Base-by-base conservation (phyloP, 1,139 yeast genomes). In the Sugiyamaella japonica region DNA sequence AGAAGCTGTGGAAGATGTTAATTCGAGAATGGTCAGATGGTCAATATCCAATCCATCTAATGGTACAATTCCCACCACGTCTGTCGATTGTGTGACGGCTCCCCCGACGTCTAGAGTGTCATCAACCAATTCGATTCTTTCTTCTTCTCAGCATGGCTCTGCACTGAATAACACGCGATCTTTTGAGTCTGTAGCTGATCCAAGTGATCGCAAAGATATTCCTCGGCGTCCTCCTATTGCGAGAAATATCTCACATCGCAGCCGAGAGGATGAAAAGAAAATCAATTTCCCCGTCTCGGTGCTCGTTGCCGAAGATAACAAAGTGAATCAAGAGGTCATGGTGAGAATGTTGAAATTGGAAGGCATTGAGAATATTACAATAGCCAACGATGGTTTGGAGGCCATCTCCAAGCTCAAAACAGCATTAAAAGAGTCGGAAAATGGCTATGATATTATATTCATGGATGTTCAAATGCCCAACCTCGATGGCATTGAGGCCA, bases 391-490 rank as follows among this genome's bases (percentile, higher is more conserved):
- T 71, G 99, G 99, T 9, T 82, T 83, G 39, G 97, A 90, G 62
- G 98, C 97, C 0, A 83, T 89, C 38, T 84, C 83, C 25, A 74
- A 77, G 50, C 84, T 60, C 75, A 75, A 44, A 48, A 74, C 70
- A 10, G 61, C 66, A 20, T 57, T 64, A 13, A 56, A 59, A 3
- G 55, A 45, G 2, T 84, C 81, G 60, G 81, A 81, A 58, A 29
- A 31, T 16, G 50, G 50, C 28, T 89, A 76, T 67, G 93, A 89
- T 64, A 73, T 91, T 52, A 82, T 91, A 6, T 87, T 91, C 67
- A 91, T 91, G 98, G 99, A 91, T 72, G 93, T 91, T 42, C 98
- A 91, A 71, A 91, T 91, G 98, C 98, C 98, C 1, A 85, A 84
- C 63, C 78, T 90, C 61, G 98, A 91, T 69, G 99, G 99, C 2